phyloP scores from a whole-genome alignment of 306 rosid species.

The Cucurbita moschata region DNA sequence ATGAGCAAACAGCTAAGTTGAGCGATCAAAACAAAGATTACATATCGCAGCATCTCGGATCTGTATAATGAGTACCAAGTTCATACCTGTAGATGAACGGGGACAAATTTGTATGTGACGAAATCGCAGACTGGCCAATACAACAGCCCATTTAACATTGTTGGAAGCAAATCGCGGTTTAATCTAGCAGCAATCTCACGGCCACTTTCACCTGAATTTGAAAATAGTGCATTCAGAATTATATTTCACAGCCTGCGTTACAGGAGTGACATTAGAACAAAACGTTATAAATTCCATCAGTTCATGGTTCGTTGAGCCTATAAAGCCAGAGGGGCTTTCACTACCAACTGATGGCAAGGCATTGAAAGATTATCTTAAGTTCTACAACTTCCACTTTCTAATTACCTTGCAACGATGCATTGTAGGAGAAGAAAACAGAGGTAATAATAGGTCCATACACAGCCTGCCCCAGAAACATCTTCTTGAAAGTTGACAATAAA shows the following conservation, averaged over 20 bases:
- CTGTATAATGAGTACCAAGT: background rate
- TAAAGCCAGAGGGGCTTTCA: too few species aligned
- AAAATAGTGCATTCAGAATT: background rate
- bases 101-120: constrained; percentile 43
- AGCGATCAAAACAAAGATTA: background rate
- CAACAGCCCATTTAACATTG: constrained; percentile 35
- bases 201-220: constrained; percentile 42
- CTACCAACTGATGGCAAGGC: background rate
- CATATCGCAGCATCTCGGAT: background rate
- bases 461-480: constrained; percentile 55
- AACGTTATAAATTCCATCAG: background rate
- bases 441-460: constrained; percentile 47
- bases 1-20: background rate
- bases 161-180: constrained; percentile 57
- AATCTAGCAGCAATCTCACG: constrained; percentile 34
- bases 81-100: constrained; percentile 59
- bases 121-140: constrained; percentile 73
- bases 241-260: background rate
- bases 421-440: constrained; percentile 60
- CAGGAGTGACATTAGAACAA: background rate
- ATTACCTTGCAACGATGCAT: constrained; percentile 46
- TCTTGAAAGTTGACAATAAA: constrained; percentile 46
- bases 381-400: constrained; percentile 1
- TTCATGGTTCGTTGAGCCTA: too few species aligned
- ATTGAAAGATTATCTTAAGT: background rate